Conservation (phyloP, 345 rosid species). For the Acer yangbiense region DNA sequence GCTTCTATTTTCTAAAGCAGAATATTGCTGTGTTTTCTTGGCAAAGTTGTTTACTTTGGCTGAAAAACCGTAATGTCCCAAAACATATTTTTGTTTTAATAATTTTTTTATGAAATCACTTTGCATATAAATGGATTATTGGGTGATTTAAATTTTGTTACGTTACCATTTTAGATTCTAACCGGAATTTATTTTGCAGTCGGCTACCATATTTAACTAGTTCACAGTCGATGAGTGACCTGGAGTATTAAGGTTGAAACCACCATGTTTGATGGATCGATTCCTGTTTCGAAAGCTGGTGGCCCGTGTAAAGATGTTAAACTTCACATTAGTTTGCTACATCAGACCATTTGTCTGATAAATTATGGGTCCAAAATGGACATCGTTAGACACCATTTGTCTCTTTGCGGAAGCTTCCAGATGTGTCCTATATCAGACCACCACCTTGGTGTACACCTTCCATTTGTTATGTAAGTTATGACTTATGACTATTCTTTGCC, state of each 20-base stretch:
- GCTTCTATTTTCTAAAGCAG: neutral
- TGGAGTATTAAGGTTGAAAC: slow-evolving; percentile 89
- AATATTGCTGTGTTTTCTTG: too few species aligned
- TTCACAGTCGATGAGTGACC: slow-evolving; percentile 63
- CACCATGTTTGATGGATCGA: slow-evolving; percentile 77
- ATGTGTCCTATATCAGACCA: too few species aligned
- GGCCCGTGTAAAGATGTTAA: slow-evolving; percentile 38
- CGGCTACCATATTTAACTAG: slow-evolving; percentile 32
- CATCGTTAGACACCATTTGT: too few species aligned
- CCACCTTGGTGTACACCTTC: too few species aligned
- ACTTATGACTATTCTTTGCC: too few species aligned
- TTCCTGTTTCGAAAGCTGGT: slow-evolving; percentile 45
- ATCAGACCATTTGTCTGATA: too few species aligned
- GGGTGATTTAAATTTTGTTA: neutral
- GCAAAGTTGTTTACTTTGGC: too few species aligned
- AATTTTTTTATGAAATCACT: neutral
- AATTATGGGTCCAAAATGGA: too few species aligned
- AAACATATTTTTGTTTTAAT: neutral
- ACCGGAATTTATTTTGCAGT: neutral
- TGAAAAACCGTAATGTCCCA: neutral
- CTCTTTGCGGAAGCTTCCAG: too few species aligned
- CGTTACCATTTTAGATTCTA: neutral
- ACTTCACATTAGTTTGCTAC: slow-evolving; percentile 63
- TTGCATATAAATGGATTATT: neutral
- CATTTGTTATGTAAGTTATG: too few species aligned